phyloP scores from a whole-genome alignment of 805 yeast species.

The Teunomyces cretensis region DNA sequence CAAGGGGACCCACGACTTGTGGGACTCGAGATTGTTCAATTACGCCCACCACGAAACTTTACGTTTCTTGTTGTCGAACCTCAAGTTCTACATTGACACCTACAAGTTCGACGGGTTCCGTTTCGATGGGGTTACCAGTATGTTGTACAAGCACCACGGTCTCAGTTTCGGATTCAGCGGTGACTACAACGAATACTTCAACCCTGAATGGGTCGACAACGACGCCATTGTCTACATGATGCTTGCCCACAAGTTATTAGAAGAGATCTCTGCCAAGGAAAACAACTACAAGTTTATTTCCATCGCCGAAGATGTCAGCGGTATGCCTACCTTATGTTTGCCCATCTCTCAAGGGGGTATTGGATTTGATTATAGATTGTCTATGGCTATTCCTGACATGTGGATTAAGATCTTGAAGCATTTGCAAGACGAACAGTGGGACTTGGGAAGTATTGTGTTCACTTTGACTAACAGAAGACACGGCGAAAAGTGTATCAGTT shows the following conservation, averaged over 20 bases:
- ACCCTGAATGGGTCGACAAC: constrained; percentile 73
- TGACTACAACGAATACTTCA: constrained; percentile 86
- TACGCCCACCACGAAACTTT: constrained; percentile 90
- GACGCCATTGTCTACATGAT: constrained; percentile 86
- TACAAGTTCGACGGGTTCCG: constrained; percentile 92
- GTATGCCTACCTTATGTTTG: constrained; percentile 92
- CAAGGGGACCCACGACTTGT: constrained; percentile 83
- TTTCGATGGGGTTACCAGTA: constrained; percentile 94
- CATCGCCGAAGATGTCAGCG: constrained; percentile 95
- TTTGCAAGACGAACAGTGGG: constrained; percentile 85
- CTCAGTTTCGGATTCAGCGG: constrained; percentile 89
- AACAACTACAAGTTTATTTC: constrained; percentile 53
- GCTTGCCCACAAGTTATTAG: constrained; percentile 82
- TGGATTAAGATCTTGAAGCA: constrained; percentile 95
- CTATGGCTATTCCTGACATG: constrained; percentile 99
- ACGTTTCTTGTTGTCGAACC: constrained; percentile 78
- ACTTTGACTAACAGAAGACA: constrained; percentile 87
- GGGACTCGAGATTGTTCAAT: constrained; percentile 96
- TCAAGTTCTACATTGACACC: constrained; percentile 79
- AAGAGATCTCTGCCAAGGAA: constrained; percentile 45
- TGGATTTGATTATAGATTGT: constrained; percentile 90
- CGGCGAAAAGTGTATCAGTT: constrained; percentile 84
- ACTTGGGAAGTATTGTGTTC: constrained; percentile 72
- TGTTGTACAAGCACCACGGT: constrained; percentile 92
- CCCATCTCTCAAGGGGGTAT: constrained; percentile 77